Conservation (phyloP, 352 stramenopile genomes). For the Blastocystis sp. region DNA sequence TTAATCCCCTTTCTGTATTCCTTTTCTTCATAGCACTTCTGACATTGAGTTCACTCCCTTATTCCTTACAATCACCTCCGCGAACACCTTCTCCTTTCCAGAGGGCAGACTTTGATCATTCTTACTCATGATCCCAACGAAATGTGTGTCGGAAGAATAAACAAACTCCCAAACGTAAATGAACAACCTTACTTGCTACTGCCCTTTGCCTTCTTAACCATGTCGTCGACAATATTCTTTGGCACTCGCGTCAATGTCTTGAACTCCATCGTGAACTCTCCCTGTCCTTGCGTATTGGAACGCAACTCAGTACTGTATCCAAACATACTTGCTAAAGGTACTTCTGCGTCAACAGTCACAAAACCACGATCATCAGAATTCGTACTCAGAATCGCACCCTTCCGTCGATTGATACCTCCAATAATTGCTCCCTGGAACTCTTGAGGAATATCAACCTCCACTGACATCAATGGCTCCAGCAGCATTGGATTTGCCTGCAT, state of each 20-base stretch:
- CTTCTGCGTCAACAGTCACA: slow-evolving; percentile 77
- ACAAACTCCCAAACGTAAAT: slow-evolving; percentile 25
- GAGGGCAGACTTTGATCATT: slow-evolving; percentile 22
- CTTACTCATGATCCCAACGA: slow-evolving; percentile 1
- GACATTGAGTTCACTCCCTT: background rate
- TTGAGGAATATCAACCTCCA: slow-evolving; percentile 72
- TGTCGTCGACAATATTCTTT: slow-evolving; percentile 52
- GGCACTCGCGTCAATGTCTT: slow-evolving; percentile 68
- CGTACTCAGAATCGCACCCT: slow-evolving; percentile 75
- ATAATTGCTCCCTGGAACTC: slow-evolving; percentile 74
- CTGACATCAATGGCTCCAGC: slow-evolving; percentile 72
- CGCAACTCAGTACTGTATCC: slow-evolving; percentile 92
- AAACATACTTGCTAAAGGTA: slow-evolving; percentile 95
- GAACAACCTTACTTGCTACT: slow-evolving; percentile 42
- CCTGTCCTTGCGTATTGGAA: slow-evolving; percentile 88
- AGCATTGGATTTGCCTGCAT: slow-evolving; percentile 73
- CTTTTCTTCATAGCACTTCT: slow-evolving; percentile 61
- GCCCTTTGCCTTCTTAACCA: slow-evolving; percentile 57
- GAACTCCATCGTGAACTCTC: slow-evolving; percentile 99
- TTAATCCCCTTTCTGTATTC: slow-evolving; percentile 57
- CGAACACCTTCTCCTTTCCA: slow-evolving; percentile 11
- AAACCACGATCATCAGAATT: slow-evolving; percentile 87
- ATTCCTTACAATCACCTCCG: slow-evolving; percentile 2
- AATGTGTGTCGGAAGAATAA: background rate
- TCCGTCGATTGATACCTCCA: slow-evolving; percentile 67